Evolutionary conservation across 108 stramenopile genomes (phyloP), one percentile per base, ranked within the genome.

Genomic region (Skeletonema marinoi): DNA sequence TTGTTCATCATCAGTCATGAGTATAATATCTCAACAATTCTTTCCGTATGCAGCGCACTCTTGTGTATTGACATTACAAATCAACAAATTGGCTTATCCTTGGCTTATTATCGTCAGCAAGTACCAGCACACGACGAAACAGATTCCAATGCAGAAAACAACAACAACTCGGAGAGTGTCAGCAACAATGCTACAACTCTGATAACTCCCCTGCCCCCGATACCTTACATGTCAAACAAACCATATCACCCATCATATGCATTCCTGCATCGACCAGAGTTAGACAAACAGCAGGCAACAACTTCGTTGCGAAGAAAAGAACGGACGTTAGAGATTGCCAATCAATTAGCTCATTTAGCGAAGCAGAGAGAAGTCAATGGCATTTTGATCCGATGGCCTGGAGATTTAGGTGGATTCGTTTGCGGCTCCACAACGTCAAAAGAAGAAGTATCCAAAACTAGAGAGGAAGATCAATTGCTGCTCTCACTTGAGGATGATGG

Each of bases 371-470:
- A 71, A 32, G 70, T 78, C 50, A 71, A 78, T 58, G 70, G 78
- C 3, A 69, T 78, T 21, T 42, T 72, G 42, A 66, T 78, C 8
- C 54, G 78, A 50, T 78, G 78, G 78, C 78, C 78, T 29, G 78
- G 78, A 2, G 71, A 54, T 71, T 42, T 50, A 41, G 66, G 56
- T n/a, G 60, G 78, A 48, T 25, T 51, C 42, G 65, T 61, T n/a
- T 48, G 71, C 39, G 62, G 21, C 30, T 48, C 65, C 30, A 29
- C 19, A 16, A 16, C 41, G 32, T 3, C 17, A 7, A 21, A 61
- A 19, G 50, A 42, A 66, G 56, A 61, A 65, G 31, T 30, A 25
- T 32, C 31, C 25, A 32, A 56, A 58, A n/a, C 51, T 21, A 32
- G 32, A 44, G 33, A 65, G 16, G 35, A 70, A 61, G 46, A 71